Percentiles rank a stretch among this genome's conserved stretches.
These are phyloP conservation scores for Fusarium nisikadoi DNA, from an alignment of 2,329 filamentous ascomycete species.

Conservation along the genomic window DNA sequence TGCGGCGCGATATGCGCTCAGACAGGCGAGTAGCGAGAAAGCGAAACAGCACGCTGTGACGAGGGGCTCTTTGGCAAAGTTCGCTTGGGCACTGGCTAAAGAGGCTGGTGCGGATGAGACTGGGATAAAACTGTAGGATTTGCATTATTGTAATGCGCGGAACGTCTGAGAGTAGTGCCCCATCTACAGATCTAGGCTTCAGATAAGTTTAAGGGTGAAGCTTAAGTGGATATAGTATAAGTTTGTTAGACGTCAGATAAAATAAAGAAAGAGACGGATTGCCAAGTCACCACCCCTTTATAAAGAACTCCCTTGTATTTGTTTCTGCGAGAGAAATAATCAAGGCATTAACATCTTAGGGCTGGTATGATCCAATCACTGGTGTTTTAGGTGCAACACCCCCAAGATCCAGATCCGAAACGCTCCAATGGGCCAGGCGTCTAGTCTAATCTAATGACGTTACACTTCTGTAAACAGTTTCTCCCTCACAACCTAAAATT, in stretches of 20 bases:
- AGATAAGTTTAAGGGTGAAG: neutral
- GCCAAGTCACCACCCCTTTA: neutral
- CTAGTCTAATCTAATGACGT: conserved; percentile 34
- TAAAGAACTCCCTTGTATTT: neutral
- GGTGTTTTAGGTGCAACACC: conserved; percentile 19
- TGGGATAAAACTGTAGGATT: conserved; percentile 43
- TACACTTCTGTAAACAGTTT: conserved; percentile 11
- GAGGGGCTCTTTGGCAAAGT: conserved; percentile 77
- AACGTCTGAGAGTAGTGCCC: neutral
- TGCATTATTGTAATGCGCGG: neutral
- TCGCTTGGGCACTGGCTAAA: conserved; percentile 80
- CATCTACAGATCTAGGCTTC: neutral
- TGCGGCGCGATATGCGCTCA: conserved; percentile 82
- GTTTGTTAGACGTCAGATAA: neutral
- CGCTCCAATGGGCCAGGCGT: neutral
- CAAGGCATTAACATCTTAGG: neutral
- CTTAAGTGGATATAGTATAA: neutral
- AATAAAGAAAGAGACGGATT: neutral
- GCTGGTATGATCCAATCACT: conserved; percentile 35
- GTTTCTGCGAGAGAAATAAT: neutral
- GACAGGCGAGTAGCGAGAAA: conserved; percentile 90
- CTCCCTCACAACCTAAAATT: neutral
- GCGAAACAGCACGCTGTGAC: conserved; percentile 77
- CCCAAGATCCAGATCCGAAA: conserved; percentile 34
- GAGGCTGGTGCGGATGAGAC: conserved; percentile 46